Evolutionary conservation across 176 grass and related monocot genomes (phyloP).

Genomic region (Oryza glumipatula): DNA sequence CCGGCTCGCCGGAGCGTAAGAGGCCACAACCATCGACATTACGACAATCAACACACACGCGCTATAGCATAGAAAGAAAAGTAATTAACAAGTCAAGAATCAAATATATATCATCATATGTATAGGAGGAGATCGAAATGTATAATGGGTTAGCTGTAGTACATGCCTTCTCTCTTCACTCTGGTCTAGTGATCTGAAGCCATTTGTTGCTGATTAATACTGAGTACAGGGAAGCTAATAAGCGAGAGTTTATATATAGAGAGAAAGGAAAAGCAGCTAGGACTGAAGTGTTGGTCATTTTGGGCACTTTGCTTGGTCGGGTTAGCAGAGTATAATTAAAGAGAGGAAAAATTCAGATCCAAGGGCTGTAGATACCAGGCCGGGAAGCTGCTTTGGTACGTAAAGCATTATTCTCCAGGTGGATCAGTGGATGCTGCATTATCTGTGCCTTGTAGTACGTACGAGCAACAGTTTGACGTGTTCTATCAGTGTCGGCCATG

Average conservation of each 20-base stretch:
- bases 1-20: not conserved
- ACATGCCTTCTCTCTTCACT: not conserved
- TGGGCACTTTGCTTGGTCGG: conserved; percentile 42
- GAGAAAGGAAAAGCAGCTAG: too few relatives aligned
- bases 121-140: not conserved
- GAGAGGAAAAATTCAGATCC: not conserved
- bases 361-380: not conserved
- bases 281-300: not conserved
- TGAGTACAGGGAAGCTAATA: not conserved
- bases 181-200: not conserved
- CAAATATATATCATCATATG: too few relatives aligned
- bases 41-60: not conserved
- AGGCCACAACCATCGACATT: conserved; percentile 31
- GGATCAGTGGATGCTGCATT: not conserved
- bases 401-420: conserved; percentile 2
- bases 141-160: not conserved
- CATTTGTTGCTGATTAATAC: not conserved
- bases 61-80: not conserved
- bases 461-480: not conserved
- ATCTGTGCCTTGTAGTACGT: not conserved
- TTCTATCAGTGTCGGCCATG: not conserved
- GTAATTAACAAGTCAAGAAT: not conserved
- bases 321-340: conserved; percentile 24
- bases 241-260: not conserved
- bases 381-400: not conserved